These are phyloP conservation scores for Solanum okadae DNA, from an alignment of 257 asterid genomes.

Conservation along the genomic window DNA sequence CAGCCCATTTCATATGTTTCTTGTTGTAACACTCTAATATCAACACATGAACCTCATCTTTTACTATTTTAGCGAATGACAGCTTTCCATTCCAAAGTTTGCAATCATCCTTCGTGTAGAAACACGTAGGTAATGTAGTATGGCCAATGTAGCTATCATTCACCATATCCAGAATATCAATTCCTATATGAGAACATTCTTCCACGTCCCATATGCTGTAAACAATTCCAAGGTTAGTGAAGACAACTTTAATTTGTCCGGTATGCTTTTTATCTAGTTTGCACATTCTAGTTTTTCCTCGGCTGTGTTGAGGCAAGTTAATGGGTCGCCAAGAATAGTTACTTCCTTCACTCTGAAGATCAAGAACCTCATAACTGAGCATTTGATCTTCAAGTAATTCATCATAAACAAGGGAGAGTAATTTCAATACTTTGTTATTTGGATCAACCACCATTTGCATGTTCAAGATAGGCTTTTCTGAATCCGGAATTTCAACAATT, in stretches of 20 bases:
- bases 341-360: background rate
- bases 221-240: background rate
- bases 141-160: background rate
- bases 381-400: background rate
- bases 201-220: background rate
- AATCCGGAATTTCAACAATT: background rate
- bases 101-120: background rate
- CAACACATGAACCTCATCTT: background rate
- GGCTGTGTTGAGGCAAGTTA: background rate
- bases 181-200: background rate
- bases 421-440: background rate
- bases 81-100: background rate
- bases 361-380: background rate
- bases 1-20: background rate
- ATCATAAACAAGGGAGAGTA: background rate
- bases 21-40: background rate
- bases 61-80: background rate
- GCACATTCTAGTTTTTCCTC: background rate
- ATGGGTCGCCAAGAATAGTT: background rate
- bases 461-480: background rate
- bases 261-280: background rate
- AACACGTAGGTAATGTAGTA: background rate
- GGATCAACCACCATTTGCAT: background rate
- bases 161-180: background rate
- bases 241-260: background rate